A percentile compares a stretch with the other conserved stretches of the same genome.
These are phyloP conservation scores for Syzygium aqueum DNA, from an alignment of 345 rosid genomes.

Conservation along the genomic window DNA sequence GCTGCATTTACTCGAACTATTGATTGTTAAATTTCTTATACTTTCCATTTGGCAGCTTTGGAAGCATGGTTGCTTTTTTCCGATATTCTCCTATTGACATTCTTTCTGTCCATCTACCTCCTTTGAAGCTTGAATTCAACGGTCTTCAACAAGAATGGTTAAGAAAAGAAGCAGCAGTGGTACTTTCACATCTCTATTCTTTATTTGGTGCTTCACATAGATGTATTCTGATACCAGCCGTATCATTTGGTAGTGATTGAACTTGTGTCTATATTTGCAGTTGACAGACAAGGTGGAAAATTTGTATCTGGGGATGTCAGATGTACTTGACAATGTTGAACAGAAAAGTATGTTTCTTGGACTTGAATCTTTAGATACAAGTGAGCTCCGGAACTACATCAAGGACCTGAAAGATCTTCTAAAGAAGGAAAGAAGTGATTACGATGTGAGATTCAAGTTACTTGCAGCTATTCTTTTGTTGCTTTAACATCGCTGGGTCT, in stretches of 20 bases:
- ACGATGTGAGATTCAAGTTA: conserved; percentile 37
- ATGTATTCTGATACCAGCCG: background rate
- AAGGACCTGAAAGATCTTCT: conserved; percentile 59
- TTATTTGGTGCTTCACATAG: background rate
- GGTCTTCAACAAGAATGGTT: conserved; percentile 69
- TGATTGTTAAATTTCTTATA: conserved; percentile 1
- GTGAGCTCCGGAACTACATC: conserved; percentile 36
- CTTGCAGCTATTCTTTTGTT: background rate
- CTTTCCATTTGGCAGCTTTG: conserved; percentile 47
- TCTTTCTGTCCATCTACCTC: conserved; percentile 72
- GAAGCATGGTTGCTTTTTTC: conserved; percentile 96
- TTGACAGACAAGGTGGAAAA: conserved; percentile 52
- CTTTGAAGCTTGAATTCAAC: conserved; percentile 61
- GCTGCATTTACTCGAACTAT: background rate
- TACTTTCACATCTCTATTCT: conserved; percentile 2
- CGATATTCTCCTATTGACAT: conserved; percentile 91
- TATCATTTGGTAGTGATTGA: background rate
- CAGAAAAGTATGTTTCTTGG: conserved; percentile 38
- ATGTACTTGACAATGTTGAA: conserved; percentile 51
- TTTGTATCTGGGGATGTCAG: conserved; percentile 53
- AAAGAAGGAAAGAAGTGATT: conserved; percentile 51
- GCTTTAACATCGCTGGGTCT: background rate
- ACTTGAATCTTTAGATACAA: conserved; percentile 29
- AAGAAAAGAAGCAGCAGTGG: conserved; percentile 77
- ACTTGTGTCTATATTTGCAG: conserved; percentile 25